These are phyloP conservation scores for Fusarium brevicatenulatum DNA, from an alignment of 2,329 filamentous ascomycete genomes.

Conservation along the genomic window DNA sequence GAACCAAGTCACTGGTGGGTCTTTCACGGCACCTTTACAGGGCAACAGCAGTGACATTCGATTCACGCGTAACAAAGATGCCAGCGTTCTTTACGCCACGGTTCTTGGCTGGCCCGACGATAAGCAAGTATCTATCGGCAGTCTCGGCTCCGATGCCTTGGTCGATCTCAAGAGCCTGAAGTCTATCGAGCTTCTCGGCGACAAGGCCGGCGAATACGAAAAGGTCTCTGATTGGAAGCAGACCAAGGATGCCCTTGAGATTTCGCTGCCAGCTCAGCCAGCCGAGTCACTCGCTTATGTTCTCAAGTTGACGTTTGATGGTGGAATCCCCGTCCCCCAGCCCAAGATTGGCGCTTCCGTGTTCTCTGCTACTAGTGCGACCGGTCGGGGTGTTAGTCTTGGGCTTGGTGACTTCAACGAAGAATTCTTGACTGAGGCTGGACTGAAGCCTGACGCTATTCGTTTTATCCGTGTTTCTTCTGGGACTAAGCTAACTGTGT, in stretches of 20 bases:
- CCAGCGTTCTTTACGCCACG: neutral
- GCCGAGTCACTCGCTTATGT: constrained; percentile 1
- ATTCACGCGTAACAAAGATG: constrained; percentile 6
- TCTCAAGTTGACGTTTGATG: neutral
- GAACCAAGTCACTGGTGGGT: constrained; percentile 7
- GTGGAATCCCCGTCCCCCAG: neutral
- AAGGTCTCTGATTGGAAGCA: neutral
- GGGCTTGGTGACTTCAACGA: neutral
- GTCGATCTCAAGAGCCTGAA: neutral
- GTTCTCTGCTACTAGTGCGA: neutral
- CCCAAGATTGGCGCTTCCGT: neutral
- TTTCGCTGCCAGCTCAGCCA: neutral
- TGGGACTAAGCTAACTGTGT: neutral
- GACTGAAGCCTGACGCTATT: neutral
- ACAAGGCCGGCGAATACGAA: neutral
- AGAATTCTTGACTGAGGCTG: constrained; percentile 6
- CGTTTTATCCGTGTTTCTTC: neutral
- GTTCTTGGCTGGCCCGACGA: constrained; percentile 12
- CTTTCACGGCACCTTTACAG: neutral
- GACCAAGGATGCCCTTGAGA: neutral
- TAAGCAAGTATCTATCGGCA: neutral
- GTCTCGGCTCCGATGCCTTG: neutral
- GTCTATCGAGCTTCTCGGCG: constrained; percentile 1
- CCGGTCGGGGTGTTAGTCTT: neutral
- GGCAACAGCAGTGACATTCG: constrained; percentile 19